Base-by-base conservation (phyloP, 1,139 yeast genomes). In the Taiozyma sp. region DNA sequence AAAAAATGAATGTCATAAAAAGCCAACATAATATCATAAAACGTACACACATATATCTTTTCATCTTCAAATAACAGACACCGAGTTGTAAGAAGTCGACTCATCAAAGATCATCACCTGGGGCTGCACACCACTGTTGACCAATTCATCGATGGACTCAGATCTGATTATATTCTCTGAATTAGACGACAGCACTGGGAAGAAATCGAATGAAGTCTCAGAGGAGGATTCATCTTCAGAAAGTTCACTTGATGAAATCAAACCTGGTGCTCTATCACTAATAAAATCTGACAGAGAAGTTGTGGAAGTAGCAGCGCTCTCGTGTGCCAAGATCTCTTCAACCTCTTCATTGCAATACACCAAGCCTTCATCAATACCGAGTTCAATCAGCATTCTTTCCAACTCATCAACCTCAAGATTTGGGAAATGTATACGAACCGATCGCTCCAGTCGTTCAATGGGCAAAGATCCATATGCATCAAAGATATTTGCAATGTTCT, bases 371-470 rank as follows among this genome's bases (percentile, higher is more conserved):
- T 71, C 62, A 13, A 82, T 74, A 41, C 75, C 77, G 52, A 76
- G 68, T 43, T 81, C 87, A 46, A 70, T 61, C 54, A 82, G 66
- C 48, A 81, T 65, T 21, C 55, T 54, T 60, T 80, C 84, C 62
- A 81, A 70, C 60, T 76, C 80, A 19, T 60, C 64, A 16, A 70
- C 67, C 54, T 81, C 84, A 56, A 81, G 74, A 62, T 81, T 81
- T 29, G 85, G 82, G 61, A 81, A 81, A 61, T 76, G 79, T 45
- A 81, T 75, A 54, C 81, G 67, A 44, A 79, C 67, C 28, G 73
- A 69, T 51, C 68, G 62, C 47, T 66, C 66, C n/a, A 60, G 59
- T 54, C 69, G 72, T 53, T 72, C 74, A 52, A 78, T 65, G 11
- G 83, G 83, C 55, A 78, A 68, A 51, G 74, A 76, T 61, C 70